Base-by-base conservation (phyloP, 2,329 filamentous ascomycete genomes). In the Ceratocystis cacaofunesta region DNA sequence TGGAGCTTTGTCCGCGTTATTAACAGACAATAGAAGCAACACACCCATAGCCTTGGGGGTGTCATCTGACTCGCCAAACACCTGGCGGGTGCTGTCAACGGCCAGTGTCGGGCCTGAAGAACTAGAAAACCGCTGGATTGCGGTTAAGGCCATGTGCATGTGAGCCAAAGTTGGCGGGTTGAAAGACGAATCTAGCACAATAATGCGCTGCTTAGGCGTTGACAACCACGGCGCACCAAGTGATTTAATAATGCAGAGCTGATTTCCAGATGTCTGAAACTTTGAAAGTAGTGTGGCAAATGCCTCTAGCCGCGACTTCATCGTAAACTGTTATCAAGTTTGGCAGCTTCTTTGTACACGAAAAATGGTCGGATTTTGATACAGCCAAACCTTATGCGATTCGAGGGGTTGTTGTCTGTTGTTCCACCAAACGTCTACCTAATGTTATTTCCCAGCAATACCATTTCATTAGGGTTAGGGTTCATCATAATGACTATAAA, bases 121-220 rank as follows among this genome's bases (percentile, higher is more conserved):
- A n/a, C 65, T 36, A 22, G n/a, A 48, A 25, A 22, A 65, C 28
- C 28, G 61, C 69, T 64, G 64, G 32, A 80, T 64, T 0, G 82
- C 82, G 1, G 80, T 79, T 0, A 76, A 72, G 0, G 79, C 81
- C 77, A 88, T 85, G 66, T 75, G 75, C 55, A 79, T 75, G 71
- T 88, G 85, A 1, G 84, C 85, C 6, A 76, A 74, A 0, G 85
- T 87, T 0, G 85, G 85, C 30, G 85, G 85, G 71, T 88, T 87
- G 76, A 87, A 88, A 67, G 83, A 86, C 62, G 85, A 85, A 73
- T 88, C 85, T 60, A 87, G 78, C 65, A 87, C 76, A 64, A 86
- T 74, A 66, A 88, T n/a, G 60, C 52, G 36, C 46, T 55, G 46
- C n/a, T 32, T 63, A 5, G 62, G 17, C 8, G 28, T 48, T 10